Conservation (phyloP, 2,329 filamentous ascomycete species). For the Claviceps monticola region DNA sequence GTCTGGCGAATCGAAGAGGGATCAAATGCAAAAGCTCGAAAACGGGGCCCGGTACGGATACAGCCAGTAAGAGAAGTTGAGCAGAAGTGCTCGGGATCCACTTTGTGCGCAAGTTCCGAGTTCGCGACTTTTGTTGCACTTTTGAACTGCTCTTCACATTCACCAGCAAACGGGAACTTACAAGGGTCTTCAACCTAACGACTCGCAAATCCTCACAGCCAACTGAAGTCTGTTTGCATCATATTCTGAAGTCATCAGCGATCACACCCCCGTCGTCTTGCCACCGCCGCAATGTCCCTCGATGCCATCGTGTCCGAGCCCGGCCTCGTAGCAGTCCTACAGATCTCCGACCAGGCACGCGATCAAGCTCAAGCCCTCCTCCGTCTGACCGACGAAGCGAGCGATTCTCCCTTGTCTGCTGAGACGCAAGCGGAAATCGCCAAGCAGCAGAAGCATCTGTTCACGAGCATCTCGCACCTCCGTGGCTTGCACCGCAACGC, state of each 20-base stretch:
- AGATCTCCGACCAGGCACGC: conserved; percentile 59
- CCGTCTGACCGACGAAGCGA: conserved; percentile 33
- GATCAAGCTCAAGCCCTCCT: conserved; percentile 56
- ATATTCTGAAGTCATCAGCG: background rate
- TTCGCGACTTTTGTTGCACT: no score
- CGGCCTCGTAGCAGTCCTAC: conserved; percentile 51
- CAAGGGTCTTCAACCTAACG: background rate
- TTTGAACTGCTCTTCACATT: background rate
- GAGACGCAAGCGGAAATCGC: conserved; percentile 46
- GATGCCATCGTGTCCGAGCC: conserved; percentile 27
- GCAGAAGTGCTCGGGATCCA: no score
- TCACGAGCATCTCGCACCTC: conserved; percentile 65
- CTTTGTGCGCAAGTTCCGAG: no score
- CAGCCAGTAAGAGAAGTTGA: no score
- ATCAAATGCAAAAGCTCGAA: no score
- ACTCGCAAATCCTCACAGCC: background rate
- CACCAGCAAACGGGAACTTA: background rate
- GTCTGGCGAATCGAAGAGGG: no score
- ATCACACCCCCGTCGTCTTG: background rate
- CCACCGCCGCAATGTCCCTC: conserved; percentile 19
- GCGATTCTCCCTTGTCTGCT: conserved; percentile 27
- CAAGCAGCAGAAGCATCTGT: conserved; percentile 66
- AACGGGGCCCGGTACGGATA: no score
- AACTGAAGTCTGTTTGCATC: background rate
- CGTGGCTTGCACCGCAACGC: conserved; percentile 74